Evolutionary conservation across 345 rosid species (phyloP).

Genomic region (Gossypium sturtianum): DNA sequence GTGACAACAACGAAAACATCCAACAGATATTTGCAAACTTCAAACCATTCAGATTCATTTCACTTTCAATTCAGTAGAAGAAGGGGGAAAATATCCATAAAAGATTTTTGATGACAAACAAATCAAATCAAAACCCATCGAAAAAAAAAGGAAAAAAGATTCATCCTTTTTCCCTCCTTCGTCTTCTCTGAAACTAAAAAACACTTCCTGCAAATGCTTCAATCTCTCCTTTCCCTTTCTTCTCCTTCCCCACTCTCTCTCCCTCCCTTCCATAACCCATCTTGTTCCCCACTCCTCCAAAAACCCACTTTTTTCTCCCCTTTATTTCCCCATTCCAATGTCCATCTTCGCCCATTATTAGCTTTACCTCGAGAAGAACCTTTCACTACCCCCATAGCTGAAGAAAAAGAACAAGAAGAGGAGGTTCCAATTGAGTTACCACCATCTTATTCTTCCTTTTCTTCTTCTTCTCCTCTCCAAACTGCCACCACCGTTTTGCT

Average conservation of each 20-base stretch:
- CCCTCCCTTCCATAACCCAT: constrained; percentile 10
- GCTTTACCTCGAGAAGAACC: constrained; percentile 27
- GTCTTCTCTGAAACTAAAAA: not conserved
- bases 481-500: constrained; percentile 78
- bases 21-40: not conserved
- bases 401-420: constrained; percentile 14
- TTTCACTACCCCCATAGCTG: constrained; percentile 13
- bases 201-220: constrained; percentile 30
- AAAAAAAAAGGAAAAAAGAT: not conserved
- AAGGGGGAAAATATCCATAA: not conserved
- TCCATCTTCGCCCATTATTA: constrained; percentile 24
- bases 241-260: constrained; percentile 15
- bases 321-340: constrained; percentile 20
- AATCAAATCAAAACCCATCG: not conserved
- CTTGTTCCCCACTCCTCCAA: constrained; percentile 9
- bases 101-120: not conserved
- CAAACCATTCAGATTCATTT: not conserved
- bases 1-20: not conserved
- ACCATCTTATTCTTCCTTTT: constrained; percentile 22
- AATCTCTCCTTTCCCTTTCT: constrained; percentile 31
- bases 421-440: constrained; percentile 74
- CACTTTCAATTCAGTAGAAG: not conserved
- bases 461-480: constrained; percentile 55
- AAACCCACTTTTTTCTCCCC: constrained; percentile 18
- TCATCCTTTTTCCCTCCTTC: not conserved